Evolutionary conservation across 805 yeast genomes (phyloP).

Genomic region (Cyberlindnera veronae): DNA sequence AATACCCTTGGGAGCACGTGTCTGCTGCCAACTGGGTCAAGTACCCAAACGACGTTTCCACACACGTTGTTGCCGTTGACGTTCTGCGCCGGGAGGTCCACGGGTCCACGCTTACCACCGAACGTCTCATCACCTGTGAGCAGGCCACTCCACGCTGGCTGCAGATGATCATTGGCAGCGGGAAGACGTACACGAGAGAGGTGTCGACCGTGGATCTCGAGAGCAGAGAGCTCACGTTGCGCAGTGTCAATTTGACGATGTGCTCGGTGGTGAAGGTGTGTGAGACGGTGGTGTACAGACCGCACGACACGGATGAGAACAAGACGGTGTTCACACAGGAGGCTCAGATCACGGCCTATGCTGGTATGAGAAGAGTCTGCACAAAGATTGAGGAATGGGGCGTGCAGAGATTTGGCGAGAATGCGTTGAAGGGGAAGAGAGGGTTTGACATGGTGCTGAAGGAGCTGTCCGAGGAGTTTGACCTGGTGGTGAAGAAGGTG

Average conservation of each 20-base stretch:
- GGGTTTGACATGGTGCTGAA: slow-evolving; percentile 84
- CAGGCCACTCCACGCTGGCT: slow-evolving; percentile 88
- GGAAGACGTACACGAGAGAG: slow-evolving; percentile 81
- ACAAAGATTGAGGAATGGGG: slow-evolving; percentile 91
- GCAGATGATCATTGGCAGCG: slow-evolving; percentile 64
- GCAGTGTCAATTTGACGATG: slow-evolving; percentile 86
- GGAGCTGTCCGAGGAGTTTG: slow-evolving; percentile 21
- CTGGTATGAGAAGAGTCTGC: slow-evolving; percentile 64
- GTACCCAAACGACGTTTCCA: slow-evolving; percentile 90
- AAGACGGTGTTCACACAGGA: slow-evolving; percentile 71
- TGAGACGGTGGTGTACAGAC: slow-evolving; percentile 81
- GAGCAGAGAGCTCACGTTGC: slow-evolving; percentile 62
- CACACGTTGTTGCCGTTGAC: slow-evolving; percentile 94
- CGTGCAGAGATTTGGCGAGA: slow-evolving; percentile 81
- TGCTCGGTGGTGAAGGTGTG: slow-evolving; percentile 69
- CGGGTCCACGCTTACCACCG: slow-evolving; percentile 63
- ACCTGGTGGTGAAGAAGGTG: slow-evolving; percentile 27
- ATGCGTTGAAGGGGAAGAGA: slow-evolving; percentile 73
- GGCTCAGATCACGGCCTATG: slow-evolving; percentile 88
- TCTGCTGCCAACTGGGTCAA: slow-evolving; percentile 96
- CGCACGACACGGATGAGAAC: slow-evolving; percentile 53
- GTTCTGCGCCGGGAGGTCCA: slow-evolving; percentile 71
- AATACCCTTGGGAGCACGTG: slow-evolving; percentile 91
- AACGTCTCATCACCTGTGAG: slow-evolving; percentile 82
- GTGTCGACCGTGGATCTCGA: slow-evolving; percentile 77